Percentiles rank a stretch among this genome's conserved stretches.
phyloP scores from a whole-genome alignment of 1,284 basidiomycete species.

The Tilletia indica region DNA sequence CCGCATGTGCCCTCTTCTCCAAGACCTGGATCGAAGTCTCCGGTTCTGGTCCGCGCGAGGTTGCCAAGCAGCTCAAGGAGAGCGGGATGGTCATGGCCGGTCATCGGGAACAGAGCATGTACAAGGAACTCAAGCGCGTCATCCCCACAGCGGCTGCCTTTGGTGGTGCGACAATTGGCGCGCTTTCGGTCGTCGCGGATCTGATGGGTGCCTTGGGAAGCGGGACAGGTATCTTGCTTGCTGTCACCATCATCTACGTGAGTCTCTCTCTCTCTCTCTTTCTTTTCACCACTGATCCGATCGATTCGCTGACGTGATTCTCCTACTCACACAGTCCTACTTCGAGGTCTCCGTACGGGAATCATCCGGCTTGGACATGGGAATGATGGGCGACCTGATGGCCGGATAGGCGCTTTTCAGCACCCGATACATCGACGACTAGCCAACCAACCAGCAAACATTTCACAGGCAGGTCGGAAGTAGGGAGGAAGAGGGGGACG shows the following conservation, averaged over 20 bases:
- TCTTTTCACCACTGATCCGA: background rate
- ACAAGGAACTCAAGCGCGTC: constrained; percentile 96
- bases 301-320: background rate
- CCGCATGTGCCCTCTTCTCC: constrained; percentile 92
- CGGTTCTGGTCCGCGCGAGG: constrained; percentile 87
- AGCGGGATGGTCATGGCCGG: constrained; percentile 99
- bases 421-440: no score
- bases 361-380: constrained; percentile 59
- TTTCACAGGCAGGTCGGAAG: no score
- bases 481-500: no score
- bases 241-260: constrained; percentile 82
- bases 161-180: constrained; percentile 89
- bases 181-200: constrained; percentile 89
- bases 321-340: constrained; percentile 49
- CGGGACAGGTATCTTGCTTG: constrained; percentile 96
- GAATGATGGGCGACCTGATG: constrained; percentile 58
- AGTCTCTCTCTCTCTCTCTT: constrained; percentile 16
- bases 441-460: no score
- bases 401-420: background rate
- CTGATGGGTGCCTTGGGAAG: constrained; percentile 92
- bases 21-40: constrained; percentile 99
- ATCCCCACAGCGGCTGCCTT: constrained; percentile 97
- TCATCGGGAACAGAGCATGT: constrained; percentile 94
- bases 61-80: constrained; percentile 97
- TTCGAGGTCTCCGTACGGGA: constrained; percentile 62